Evolutionary conservation across 23 red algal species (phyloP).

Genomic region (Gracilaria vermiculophylla): DNA sequence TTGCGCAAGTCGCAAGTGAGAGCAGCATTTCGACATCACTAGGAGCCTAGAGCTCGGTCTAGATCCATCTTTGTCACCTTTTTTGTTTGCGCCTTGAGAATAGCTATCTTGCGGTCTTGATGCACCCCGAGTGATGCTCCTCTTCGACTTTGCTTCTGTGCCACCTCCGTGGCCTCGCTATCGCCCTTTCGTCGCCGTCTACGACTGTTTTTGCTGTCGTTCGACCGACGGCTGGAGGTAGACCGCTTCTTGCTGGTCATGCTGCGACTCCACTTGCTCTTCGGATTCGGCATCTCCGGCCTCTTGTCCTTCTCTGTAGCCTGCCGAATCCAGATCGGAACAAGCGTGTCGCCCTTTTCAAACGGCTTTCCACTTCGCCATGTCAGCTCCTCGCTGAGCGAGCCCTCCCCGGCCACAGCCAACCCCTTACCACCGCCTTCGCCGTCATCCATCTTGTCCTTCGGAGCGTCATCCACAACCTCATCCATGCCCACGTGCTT

Average conservation of each 20-base stretch:
- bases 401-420: constrained; percentile 22
- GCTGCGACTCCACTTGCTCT: constrained; percentile 48
- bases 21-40: not conserved
- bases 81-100: constrained; percentile 48
- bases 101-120: constrained; percentile 8
- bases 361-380: constrained; percentile 34
- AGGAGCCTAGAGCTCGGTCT: constrained; percentile 31
- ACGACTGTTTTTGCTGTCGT: not conserved
- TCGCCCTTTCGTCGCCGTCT: constrained; percentile 16
- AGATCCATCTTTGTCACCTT: constrained; percentile 42
- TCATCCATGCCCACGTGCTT: not conserved
- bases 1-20: not conserved
- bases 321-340: constrained; percentile 53
- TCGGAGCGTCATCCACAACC: not conserved
- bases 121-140: constrained; percentile 2
- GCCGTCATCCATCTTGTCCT: constrained; percentile 20
- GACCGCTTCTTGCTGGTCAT: not conserved
- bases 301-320: constrained; percentile 54
- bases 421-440: constrained; percentile 15
- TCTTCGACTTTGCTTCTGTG: not conserved
- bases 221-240: not conserved
- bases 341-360: not conserved
- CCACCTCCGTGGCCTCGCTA: not conserved
- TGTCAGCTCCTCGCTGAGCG: constrained; percentile 17
- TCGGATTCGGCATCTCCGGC: constrained; percentile 60